These are phyloP conservation scores for Lecanicillium sp. DNA, from an alignment of 2,329 filamentous ascomycete genomes.

Conservation along the genomic window DNA sequence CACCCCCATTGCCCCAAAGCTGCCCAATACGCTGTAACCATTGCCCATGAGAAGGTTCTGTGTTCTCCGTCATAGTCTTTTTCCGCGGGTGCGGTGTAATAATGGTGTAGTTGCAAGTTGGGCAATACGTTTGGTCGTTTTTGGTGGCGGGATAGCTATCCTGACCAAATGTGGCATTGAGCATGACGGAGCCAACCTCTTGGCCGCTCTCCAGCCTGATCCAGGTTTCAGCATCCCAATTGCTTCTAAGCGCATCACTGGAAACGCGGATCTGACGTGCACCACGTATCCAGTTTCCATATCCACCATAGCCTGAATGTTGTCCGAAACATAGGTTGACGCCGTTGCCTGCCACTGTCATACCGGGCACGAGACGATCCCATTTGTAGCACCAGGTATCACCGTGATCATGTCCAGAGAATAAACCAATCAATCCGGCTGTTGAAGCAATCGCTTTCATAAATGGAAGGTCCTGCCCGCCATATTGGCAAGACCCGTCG, in stretches of 20 bases:
- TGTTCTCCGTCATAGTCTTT: background rate
- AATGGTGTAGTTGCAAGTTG: constrained; percentile 12
- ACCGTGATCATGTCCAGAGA: constrained; percentile 61
- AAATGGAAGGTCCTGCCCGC: constrained; percentile 50
- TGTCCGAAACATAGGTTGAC: constrained; percentile 52
- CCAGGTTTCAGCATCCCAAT: constrained; percentile 46
- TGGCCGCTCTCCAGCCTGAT: constrained; percentile 51
- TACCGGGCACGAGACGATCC: constrained; percentile 28
- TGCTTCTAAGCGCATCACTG: constrained; percentile 27
- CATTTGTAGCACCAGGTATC: constrained; percentile 50
- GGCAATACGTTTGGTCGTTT: constrained; percentile 24
- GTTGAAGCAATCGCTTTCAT: constrained; percentile 53
- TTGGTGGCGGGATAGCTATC: constrained; percentile 44
- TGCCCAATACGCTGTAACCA: background rate
- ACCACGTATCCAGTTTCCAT: constrained; percentile 57
- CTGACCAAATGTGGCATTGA: constrained; percentile 52
- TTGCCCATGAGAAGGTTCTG: constrained; percentile 3
- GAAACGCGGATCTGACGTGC: constrained; percentile 46
- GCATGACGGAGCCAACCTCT: constrained; percentile 39
- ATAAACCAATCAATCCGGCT: constrained; percentile 47
- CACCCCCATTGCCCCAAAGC: too few species aligned
- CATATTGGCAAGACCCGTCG: constrained; percentile 31
- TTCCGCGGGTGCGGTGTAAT: constrained; percentile 6
- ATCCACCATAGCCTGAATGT: constrained; percentile 63
- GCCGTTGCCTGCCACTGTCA: constrained; percentile 32